Evolutionary conservation across 1,139 yeast species (phyloP), one percentile per base, ranked within the genome.

Genomic region (Blastobotrys elegans): DNA sequence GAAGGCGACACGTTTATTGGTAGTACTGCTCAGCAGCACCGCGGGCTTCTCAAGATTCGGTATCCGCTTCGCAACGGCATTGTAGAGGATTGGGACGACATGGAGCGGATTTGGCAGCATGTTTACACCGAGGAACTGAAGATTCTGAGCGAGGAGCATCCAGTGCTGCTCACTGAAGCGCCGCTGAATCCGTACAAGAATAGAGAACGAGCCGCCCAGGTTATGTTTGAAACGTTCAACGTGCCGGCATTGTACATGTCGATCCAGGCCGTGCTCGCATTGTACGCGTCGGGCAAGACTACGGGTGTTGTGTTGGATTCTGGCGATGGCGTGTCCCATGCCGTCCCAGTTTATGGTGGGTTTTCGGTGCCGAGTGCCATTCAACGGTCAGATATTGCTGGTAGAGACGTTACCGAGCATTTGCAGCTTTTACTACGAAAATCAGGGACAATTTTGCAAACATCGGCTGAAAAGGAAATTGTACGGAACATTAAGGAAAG

Each of bases 301-400:
- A 89, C 96, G 0, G 97, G 97, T 0, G 77, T 87, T 35, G 95
- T 88, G 10, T 65, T 90, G 13, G 97, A 90, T 63, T 78, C 85
- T 34, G 97, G 97, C 3, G 97, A 90, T 62, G 97, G 97, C 2
- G 95, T 88, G 21, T 78, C 85, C 40, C 92, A 86, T 61, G 75
- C 87, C 7, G 95, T 88, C 0, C 96, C 97, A 0, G 88, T 92
- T 0, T 90, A 77, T 64, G 92, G 88, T 51, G 97, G 97, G 4
- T 89, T 87, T 64, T 74, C 92, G 6, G 65, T 90, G 24, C 82
- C 90, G 0, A 74, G 82, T 2, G 81, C 94, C 1, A 79, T 87
- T 16, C 78, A 79, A 62, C 68, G 97, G 50, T 74, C 84, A 57
- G 95, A 89, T 61, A 67, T 88, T 26, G 97, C 95, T 0, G 97